Evolutionary conservation across 2,329 filamentous ascomycete species (phyloP).

Genomic region (Claviceps sp.): DNA sequence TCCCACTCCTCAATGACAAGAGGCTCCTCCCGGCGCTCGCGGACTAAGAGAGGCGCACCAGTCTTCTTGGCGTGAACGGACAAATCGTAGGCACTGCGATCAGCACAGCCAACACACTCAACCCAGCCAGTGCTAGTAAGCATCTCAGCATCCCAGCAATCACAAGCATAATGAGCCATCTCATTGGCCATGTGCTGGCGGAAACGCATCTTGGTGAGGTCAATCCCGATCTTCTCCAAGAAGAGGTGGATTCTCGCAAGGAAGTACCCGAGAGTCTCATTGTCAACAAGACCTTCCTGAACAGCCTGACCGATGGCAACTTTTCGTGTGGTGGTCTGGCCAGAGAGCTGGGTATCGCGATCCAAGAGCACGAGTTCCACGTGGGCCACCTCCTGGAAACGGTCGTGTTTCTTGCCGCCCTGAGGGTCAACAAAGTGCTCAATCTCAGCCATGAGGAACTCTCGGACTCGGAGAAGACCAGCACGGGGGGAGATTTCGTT

Average conservation of each 20-base stretch:
- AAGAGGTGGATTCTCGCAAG: conserved; percentile 86
- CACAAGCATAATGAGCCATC: conserved; percentile 80
- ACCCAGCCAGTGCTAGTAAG: conserved; percentile 91
- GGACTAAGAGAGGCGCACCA: conserved; percentile 70
- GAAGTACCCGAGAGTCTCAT: conserved; percentile 97
- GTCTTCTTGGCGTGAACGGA: conserved; percentile 89
- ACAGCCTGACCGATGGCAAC: conserved; percentile 81
- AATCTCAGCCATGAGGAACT: conserved; percentile 98
- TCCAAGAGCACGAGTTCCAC: conserved; percentile 75
- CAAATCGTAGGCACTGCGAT: conserved; percentile 88
- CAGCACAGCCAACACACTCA: conserved; percentile 94
- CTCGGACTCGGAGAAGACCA: conserved; percentile 83
- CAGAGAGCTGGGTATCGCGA: conserved; percentile 71
- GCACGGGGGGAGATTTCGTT: conserved; percentile 94
- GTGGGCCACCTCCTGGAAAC: conserved; percentile 75
- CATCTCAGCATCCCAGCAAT: conserved; percentile 97
- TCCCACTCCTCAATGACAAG: conserved; percentile 75
- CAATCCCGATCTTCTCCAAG: conserved; percentile 75
- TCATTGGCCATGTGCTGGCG: conserved; percentile 82
- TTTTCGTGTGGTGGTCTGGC: conserved; percentile 62
- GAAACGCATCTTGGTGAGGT: conserved; percentile 81
- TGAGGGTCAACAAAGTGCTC: conserved; percentile 96
- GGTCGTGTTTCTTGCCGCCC: conserved; percentile 83
- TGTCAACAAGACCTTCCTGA: conserved; percentile 70
- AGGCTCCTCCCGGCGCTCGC: conserved; percentile 68